Conservation (phyloP, 352 stramenopile species). For the Phytophthora cactorum region DNA sequence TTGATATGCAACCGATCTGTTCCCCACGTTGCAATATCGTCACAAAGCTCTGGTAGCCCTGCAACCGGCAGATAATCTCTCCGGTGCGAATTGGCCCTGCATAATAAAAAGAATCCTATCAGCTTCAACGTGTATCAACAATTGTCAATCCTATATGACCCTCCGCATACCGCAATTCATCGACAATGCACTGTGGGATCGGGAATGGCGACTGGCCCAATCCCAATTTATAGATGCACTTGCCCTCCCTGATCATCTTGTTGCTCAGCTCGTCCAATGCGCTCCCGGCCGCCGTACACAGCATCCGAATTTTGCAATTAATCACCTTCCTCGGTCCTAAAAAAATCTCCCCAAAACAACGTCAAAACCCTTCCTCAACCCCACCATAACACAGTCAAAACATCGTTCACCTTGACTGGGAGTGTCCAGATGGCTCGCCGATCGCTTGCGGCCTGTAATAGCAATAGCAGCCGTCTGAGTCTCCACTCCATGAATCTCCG, state of each 20-base stretch:
- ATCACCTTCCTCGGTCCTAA: constrained; percentile 80
- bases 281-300: constrained; percentile 79
- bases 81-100: constrained; percentile 80
- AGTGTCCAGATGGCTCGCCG: constrained; percentile 47
- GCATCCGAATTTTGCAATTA: constrained; percentile 89
- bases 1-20: constrained; percentile 58
- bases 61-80: constrained; percentile 86
- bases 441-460: constrained; percentile 50
- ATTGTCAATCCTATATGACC: neutral
- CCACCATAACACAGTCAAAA: neutral
- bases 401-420: constrained; percentile 35
- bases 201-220: constrained; percentile 88
- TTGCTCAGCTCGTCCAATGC: constrained; percentile 89
- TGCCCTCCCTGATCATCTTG: constrained; percentile 80
- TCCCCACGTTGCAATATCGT: constrained; percentile 82
- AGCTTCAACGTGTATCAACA: constrained; percentile 9
- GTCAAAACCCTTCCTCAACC: neutral
- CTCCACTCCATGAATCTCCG: neutral
- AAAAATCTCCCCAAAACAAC: constrained; percentile 6
- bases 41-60: constrained; percentile 71
- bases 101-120: neutral
- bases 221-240: constrained; percentile 86
- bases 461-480: neutral
- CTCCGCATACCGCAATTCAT: constrained; percentile 74
- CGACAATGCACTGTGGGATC: constrained; percentile 88